Conservation (phyloP, 331 rosid genomes). For the Pyrus hybrid region DNA sequence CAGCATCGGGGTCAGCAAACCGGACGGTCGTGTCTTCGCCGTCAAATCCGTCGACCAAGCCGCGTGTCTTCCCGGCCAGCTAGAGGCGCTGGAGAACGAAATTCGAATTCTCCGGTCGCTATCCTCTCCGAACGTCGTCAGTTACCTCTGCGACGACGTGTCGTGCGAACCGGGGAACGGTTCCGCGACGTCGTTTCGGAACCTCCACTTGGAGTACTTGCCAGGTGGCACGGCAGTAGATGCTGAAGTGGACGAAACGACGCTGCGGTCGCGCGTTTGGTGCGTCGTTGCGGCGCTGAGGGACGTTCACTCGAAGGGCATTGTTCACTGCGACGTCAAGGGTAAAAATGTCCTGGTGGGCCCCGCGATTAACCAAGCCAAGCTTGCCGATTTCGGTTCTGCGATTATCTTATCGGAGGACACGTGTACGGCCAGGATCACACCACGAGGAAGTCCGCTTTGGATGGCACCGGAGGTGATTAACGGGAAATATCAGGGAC, state of each 20-base stretch:
- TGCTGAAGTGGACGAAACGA: constrained; percentile 47
- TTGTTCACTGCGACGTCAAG: constrained; percentile 84
- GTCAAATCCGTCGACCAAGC: constrained; percentile 63
- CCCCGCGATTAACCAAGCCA: constrained; percentile 12
- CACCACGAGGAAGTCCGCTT: constrained; percentile 80
- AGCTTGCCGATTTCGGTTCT: constrained; percentile 78
- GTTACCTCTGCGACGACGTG: constrained; percentile 54
- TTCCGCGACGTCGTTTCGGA: constrained; percentile 38
- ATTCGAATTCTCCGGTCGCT: constrained; percentile 44
- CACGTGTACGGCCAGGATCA: neutral
- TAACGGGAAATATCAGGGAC: constrained; percentile 58
- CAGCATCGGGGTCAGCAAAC: constrained; percentile 28
- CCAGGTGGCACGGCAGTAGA: constrained; percentile 62
- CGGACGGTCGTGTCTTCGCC: constrained; percentile 50
- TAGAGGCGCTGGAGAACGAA: constrained; percentile 62
- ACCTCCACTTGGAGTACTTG: constrained; percentile 69
- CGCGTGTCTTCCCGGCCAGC: constrained; percentile 22
- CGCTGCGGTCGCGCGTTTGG: constrained; percentile 44
- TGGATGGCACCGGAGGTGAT: constrained; percentile 99
- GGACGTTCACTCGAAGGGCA: constrained; percentile 43
- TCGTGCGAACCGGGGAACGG: constrained; percentile 19
- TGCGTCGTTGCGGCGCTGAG: constrained; percentile 57
- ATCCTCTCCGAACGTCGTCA: constrained; percentile 51
- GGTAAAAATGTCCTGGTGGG: constrained; percentile 60
- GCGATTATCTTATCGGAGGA: constrained; percentile 12